These are phyloP conservation scores for Eucalyptus tenuipes DNA, from an alignment of 345 rosid genomes.

Conservation along the genomic window DNA sequence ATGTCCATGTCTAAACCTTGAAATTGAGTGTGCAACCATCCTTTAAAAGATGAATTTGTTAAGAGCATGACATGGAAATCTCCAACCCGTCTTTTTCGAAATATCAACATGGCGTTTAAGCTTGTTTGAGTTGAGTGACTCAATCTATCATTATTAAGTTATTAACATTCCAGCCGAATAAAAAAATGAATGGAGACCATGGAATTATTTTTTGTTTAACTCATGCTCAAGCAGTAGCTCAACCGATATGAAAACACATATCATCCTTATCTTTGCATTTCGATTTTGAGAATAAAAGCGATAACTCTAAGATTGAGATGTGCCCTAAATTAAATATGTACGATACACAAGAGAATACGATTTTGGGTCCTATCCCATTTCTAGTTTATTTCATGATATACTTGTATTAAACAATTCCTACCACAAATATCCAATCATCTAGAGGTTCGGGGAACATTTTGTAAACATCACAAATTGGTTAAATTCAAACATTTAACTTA, in stretches of 20 bases:
- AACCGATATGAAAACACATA: neutral
- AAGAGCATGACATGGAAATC: neutral
- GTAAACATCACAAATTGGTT: neutral
- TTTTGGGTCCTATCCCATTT: neutral
- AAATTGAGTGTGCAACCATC: neutral
- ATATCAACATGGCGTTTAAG: neutral
- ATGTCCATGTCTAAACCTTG: neutral
- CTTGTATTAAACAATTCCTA: neutral
- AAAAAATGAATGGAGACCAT: neutral
- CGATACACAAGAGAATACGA: fast-evolving
- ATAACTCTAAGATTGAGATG: neutral
- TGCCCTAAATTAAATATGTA: neutral
- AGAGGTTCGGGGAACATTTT: neutral
- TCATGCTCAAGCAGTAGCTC: neutral
- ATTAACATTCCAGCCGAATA: neutral
- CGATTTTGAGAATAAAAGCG: neutral
- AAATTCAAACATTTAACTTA: neutral
- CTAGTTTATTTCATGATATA: neutral
- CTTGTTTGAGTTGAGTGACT: neutral
- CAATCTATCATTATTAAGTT: neutral
- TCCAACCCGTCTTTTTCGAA: neutral
- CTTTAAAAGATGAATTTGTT: neutral
- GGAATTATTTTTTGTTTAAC: neutral
- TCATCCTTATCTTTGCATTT: neutral
- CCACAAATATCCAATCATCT: neutral